Evolutionary conservation across 2,329 filamentous ascomycete genomes (phyloP).

Genomic region (Exserohilum turcica): DNA sequence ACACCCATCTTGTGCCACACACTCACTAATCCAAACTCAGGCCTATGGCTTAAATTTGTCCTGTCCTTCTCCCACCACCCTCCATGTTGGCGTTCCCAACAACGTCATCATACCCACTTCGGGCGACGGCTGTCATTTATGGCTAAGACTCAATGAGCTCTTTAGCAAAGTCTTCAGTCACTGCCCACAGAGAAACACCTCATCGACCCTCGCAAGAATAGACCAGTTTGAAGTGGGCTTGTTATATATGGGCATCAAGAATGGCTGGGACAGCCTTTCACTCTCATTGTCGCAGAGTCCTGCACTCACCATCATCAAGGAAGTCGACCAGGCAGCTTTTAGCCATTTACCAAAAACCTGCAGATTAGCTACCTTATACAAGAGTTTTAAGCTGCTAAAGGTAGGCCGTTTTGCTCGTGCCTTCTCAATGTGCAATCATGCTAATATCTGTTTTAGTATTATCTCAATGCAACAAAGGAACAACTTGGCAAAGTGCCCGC

Average conservation of each 20-base stretch:
- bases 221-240: conserved; percentile 28
- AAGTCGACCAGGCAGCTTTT: conserved; percentile 40
- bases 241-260: conserved; percentile 36
- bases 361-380: conserved; percentile 37
- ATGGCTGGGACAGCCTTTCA: conserved; percentile 34
- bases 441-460: conserved; percentile 26
- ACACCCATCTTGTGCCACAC: too few species aligned
- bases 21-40: conserved; percentile 8
- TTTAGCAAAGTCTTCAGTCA: conserved; percentile 35
- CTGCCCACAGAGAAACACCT: conserved; percentile 3
- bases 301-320: conserved; percentile 34
- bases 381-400: conserved; percentile 44
- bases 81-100: conserved; percentile 35
- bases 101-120: conserved; percentile 1
- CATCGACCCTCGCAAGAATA: too few species aligned
- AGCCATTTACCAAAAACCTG: conserved; percentile 29
- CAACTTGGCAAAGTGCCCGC: conserved; percentile 34
- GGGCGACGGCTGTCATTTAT: conserved; percentile 30
- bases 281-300: conserved; percentile 39
- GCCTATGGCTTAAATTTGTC: conserved; percentile 40
- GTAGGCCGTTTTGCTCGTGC: conserved; percentile 4
- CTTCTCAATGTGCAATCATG: too few species aligned
- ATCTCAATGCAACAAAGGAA: conserved; percentile 35
- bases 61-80: conserved; percentile 36
- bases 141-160: conserved; percentile 40